phyloP scores from a whole-genome alignment of 441 rosid species.

The Breynia disticha region DNA sequence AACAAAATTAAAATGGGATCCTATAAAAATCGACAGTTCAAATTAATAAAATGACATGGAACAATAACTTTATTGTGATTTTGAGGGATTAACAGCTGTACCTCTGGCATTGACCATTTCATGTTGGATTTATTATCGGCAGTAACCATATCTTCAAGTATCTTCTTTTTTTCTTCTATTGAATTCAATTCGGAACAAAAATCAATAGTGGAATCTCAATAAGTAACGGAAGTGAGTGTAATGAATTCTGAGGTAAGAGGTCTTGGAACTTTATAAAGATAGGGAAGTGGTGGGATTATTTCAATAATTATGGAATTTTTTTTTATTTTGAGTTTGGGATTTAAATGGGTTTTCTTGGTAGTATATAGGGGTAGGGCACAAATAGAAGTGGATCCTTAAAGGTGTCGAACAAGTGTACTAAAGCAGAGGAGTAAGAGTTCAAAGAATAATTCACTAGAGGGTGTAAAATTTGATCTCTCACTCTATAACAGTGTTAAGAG shows the following conservation, averaged over 20 bases:
- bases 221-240: constrained; percentile 12
- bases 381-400: neutral
- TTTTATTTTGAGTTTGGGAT: too few species aligned
- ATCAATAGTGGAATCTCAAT: neutral
- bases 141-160: constrained; percentile 29
- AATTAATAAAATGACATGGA: neutral
- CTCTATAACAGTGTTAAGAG: too few species aligned
- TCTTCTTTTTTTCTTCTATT: neutral
- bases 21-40: too few species aligned
- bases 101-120: constrained; percentile 60
- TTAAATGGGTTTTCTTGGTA: too few species aligned
- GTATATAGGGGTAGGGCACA: too few species aligned
- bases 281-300: too few species aligned
- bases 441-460: too few species aligned
- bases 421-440: neutral
- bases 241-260: too few species aligned
- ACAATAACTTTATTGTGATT: neutral
- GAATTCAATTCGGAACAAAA: neutral
- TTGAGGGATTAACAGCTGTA: constrained; percentile 11
- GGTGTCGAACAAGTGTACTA: neutral
- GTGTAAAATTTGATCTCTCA: too few species aligned
- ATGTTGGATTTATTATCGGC: constrained; percentile 31
- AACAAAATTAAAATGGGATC: neutral
- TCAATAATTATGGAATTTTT: too few species aligned
- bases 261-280: too few species aligned